Base-by-base conservation (phyloP, 2,329 filamentous ascomycete genomes). In the Penicillium sp. region DNA sequence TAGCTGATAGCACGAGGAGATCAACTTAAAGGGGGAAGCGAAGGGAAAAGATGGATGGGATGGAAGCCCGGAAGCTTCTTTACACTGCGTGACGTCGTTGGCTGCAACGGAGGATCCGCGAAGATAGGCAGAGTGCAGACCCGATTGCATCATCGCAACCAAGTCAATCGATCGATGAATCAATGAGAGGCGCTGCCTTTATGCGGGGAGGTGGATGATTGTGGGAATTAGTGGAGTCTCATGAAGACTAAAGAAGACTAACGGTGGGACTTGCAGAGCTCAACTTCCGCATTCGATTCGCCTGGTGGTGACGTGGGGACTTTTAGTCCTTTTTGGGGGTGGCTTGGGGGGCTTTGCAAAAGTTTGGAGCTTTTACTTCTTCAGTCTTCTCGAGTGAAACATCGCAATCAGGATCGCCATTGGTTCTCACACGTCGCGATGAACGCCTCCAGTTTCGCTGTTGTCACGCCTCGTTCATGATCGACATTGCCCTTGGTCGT, bases 11-110 rank as follows among this genome's bases (percentile, higher is more conserved):
- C 19, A n/a, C 39, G 19, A 37, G 19, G 5, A 13, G 11, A 31
- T 27, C 33, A 49, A 41, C 14, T 39, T 18, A 40, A 40, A 47
- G 22, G 36, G 11, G 16, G 41, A n/a, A 40, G 16, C 10, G 36
- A 43, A 33, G 31, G 60, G 54, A 44, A 62, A 55, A 54, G 50
- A 53, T 46, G 49, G 55, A 58, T 65, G 59, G 64, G 62, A 66
- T 65, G 60, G 60, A 61, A 63, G 60, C 51, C 62, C 66, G 67
- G 68, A 70, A 65, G 67, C 61, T 70, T 69, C 60, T 55, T 56
- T 53, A 55, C 53, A 53, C 58, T 61, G 60, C 58, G 67, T 74
- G 71, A 73, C 70, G 71, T 73, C 68, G 70, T 70, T 62, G 62
- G 66, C 66, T 67, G 61, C 61, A 66, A 65, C 58, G 62, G 51